phyloP scores from a whole-genome alignment of 441 rosid genomes.

The Mallotus repandus region DNA sequence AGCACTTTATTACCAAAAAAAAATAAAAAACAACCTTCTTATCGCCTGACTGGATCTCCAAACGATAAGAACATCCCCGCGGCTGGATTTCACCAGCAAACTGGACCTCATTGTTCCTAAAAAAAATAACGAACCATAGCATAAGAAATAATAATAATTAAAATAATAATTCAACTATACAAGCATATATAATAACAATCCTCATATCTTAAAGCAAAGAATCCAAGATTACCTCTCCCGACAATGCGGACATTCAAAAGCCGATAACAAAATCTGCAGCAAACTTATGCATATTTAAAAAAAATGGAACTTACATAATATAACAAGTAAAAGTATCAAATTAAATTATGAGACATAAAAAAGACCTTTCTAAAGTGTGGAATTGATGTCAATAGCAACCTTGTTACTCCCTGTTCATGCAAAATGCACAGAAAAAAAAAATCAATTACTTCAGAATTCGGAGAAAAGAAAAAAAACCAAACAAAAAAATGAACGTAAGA shows the following conservation, averaged over 20 bases:
- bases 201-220: conserved; percentile 3
- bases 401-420: conserved; percentile 57
- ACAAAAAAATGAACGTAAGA: neutral
- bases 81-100: conserved; percentile 94
- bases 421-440: neutral
- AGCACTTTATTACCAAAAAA: neutral
- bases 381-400: conserved; percentile 74
- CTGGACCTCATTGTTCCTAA: conserved; percentile 94
- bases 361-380: conserved; percentile 89
- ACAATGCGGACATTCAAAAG: conserved; percentile 89
- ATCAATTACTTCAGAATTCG: neutral
- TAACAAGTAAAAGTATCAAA: neutral
- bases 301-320: neutral
- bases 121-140: neutral
- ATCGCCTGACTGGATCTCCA: conserved; percentile 63
- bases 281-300: conserved; percentile 1
- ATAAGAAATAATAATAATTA: too few species aligned
- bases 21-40: conserved; percentile 41
- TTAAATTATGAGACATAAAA: neutral
- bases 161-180: too few species aligned
- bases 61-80: conserved; percentile 56
- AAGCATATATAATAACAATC: neutral
- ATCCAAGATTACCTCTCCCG: conserved; percentile 65
- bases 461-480: neutral
- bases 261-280: conserved; percentile 76